Evolutionary conservation across 2,329 filamentous ascomycete species (phyloP).

Genomic region (Aspergillus proliferans): DNA sequence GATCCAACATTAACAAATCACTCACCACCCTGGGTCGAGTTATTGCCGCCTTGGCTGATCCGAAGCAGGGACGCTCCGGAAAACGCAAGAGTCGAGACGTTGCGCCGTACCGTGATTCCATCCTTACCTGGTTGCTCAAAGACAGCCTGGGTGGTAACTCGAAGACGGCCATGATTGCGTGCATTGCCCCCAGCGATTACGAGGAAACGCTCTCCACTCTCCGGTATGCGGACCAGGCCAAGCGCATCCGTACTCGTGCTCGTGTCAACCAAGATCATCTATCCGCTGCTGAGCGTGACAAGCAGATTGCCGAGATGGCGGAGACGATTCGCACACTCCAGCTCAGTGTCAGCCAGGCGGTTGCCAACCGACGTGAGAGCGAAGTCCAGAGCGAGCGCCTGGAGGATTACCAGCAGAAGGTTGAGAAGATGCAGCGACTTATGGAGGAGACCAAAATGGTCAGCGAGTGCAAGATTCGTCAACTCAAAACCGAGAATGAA

Average conservation of each 20-base stretch:
- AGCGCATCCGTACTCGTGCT: constrained; percentile 89
- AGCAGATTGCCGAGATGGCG: constrained; percentile 88
- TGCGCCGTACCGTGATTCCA: constrained; percentile 89
- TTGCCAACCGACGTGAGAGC: constrained; percentile 66
- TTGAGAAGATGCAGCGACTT: constrained; percentile 81
- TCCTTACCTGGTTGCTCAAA: constrained; percentile 79
- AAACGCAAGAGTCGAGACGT: constrained; percentile 62
- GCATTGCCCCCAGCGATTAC: constrained; percentile 91
- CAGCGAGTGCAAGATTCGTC: constrained; percentile 87
- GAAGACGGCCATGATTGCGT: constrained; percentile 99
- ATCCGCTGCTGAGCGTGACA: constrained; percentile 85
- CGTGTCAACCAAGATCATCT: constrained; percentile 94
- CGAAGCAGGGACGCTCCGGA: constrained; percentile 54
- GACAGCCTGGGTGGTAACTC: constrained; percentile 94
- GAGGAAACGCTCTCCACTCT: constrained; percentile 95
- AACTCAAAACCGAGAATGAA: constrained; percentile 83
- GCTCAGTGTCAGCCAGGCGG: constrained; percentile 59
- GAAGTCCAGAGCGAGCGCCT: constrained; percentile 74
- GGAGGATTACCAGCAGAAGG: constrained; percentile 90
- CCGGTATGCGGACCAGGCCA: constrained; percentile 95
- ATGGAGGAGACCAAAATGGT: constrained; percentile 94
- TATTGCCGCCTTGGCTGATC: constrained; percentile 80
- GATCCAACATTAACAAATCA: constrained; percentile 98
- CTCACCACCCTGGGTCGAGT: constrained; percentile 91
- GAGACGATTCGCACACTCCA: constrained; percentile 87